Evolutionary conservation across 306 rosid genomes (phyloP).

Genomic region (Pueraria montana): DNA sequence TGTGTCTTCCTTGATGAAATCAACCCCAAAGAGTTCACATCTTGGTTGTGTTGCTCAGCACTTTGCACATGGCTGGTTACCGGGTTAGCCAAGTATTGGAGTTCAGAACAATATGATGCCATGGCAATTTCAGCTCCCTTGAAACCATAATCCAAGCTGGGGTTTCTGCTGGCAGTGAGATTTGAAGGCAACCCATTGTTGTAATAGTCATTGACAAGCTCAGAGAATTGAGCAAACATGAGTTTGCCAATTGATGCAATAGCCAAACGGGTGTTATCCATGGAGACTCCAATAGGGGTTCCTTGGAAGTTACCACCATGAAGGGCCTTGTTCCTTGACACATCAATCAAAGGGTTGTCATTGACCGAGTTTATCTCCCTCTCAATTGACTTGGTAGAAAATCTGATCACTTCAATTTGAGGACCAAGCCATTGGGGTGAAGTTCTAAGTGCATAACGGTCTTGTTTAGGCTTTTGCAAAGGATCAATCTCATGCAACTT

Average conservation of each 20-base stretch:
- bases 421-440: constrained; percentile 99
- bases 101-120: constrained; percentile 92
- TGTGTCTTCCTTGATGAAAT: constrained; percentile 86
- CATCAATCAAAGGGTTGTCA: constrained; percentile 94
- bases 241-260: constrained; percentile 90
- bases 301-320: constrained; percentile 98
- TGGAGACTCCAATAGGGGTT: constrained; percentile 94
- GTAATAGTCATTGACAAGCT: constrained; percentile 89
- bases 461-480: constrained; percentile 89
- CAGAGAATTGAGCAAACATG: constrained; percentile 92
- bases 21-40: constrained; percentile 88
- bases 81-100: constrained; percentile 85
- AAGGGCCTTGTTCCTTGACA: constrained; percentile 89
- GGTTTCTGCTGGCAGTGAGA: constrained; percentile 78
- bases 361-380: constrained; percentile 93
- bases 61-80: constrained; percentile 93
- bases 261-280: constrained; percentile 96
- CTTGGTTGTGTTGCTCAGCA: constrained; percentile 95
- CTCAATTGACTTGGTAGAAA: constrained; percentile 86
- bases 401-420: constrained; percentile 82
- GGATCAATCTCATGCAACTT: constrained; percentile 84
- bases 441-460: constrained; percentile 85
- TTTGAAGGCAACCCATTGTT: constrained; percentile 91
- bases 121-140: constrained; percentile 96
- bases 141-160: constrained; percentile 93